Percentiles rank a stretch among this genome's conserved stretches.
These are phyloP conservation scores for Pontederia paniculata DNA, from an alignment of 176 grass and related monocot species.

Conservation along the genomic window DNA sequence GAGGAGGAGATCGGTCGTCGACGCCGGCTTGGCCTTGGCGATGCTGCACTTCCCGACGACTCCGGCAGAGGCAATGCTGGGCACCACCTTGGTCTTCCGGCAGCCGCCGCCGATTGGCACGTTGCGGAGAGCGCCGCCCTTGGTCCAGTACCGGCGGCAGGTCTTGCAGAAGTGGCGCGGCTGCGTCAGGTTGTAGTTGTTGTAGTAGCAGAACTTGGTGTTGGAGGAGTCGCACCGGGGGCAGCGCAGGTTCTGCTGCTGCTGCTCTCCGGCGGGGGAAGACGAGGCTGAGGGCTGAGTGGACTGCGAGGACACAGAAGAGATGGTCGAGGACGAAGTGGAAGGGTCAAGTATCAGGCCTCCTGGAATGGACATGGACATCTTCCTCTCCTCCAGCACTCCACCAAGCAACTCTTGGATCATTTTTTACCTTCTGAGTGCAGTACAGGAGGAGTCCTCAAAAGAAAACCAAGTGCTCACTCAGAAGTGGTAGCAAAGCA, in stretches of 20 bases:
- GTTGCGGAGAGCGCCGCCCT: conserved; percentile 75
- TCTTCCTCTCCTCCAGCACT: not conserved
- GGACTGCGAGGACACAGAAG: not conserved
- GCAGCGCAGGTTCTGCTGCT: conserved; percentile 26
- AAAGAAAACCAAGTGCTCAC: too few species aligned
- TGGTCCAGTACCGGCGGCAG: conserved; percentile 81
- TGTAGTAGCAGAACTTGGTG: conserved; percentile 94
- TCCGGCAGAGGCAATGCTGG: not conserved
- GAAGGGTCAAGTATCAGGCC: not conserved
- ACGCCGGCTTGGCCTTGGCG: not conserved
- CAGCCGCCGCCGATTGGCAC: conserved; percentile 60
- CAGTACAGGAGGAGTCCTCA: not conserved
- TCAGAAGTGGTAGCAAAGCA: too few species aligned
- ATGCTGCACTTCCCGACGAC: not conserved
- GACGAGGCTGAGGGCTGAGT: not conserved
- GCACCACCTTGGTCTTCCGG: conserved; percentile 26
- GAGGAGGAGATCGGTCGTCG: not conserved
- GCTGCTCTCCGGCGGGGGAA: not conserved
- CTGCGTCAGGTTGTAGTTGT: conserved; percentile 71
- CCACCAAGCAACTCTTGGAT: not conserved
- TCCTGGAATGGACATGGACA: not conserved
- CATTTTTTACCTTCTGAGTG: not conserved
- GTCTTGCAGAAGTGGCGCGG: conserved; percentile 87
- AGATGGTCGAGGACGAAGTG: not conserved
- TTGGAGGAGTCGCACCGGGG: conserved; percentile 64